These are phyloP conservation scores for Cichorium intybus DNA, from an alignment of 140 eudicot genomes.

Conservation along the genomic window DNA sequence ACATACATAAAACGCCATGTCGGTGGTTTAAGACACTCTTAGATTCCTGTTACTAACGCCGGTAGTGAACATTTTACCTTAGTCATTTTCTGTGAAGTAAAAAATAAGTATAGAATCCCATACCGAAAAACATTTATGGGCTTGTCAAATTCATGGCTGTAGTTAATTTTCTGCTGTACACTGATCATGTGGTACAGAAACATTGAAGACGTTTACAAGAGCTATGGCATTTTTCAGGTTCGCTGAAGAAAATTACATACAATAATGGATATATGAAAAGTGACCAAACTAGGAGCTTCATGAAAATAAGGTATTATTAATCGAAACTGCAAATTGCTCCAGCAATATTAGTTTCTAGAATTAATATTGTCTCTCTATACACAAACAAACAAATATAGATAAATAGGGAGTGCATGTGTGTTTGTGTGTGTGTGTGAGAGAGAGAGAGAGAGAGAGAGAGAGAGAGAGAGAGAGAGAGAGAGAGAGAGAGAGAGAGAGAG, in stretches of 20 bases:
- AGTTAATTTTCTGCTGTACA: background rate
- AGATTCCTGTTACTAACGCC: background rate
- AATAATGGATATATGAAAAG: background rate
- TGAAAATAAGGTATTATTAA: background rate
- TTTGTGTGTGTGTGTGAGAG: background rate
- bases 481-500: conserved; percentile 7
- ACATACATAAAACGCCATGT: background rate
- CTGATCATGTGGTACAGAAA: background rate
- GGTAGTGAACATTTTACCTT: background rate
- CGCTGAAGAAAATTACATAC: background rate
- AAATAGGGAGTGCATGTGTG: background rate
- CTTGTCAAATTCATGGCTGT: background rate
- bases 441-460: background rate
- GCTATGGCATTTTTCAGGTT: background rate
- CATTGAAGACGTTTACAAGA: background rate
- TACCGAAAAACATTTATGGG: background rate
- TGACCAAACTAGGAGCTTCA: background rate
- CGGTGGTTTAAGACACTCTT: background rate
- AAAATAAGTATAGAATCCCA: background rate
- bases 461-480: background rate
- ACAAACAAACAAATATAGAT: background rate
- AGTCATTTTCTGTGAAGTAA: background rate
- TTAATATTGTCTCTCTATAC: background rate
- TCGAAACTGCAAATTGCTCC: background rate
- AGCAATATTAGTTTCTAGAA: background rate